Evolutionary conservation across 768 basidiomycete species (phyloP).

Genomic region (Termitomyces sp.): DNA sequence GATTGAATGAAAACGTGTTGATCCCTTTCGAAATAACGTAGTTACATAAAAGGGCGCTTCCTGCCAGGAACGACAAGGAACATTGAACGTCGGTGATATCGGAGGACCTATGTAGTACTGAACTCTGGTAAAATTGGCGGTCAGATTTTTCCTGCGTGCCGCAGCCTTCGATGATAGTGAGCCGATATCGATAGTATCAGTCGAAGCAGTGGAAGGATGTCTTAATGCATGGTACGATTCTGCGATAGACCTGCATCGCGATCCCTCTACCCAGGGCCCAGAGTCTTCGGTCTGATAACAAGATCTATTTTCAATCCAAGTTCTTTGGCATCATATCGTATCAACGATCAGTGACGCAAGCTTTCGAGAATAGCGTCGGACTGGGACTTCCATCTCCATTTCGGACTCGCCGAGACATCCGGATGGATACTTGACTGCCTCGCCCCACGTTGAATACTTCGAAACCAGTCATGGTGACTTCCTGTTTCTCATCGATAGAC

Average conservation of each 20-base stretch:
- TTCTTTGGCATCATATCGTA: slow-evolving; percentile 35
- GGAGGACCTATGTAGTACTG: background rate
- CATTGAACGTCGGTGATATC: background rate
- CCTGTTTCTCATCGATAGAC: slow-evolving; percentile 28
- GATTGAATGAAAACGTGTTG: background rate
- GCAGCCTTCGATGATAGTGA: background rate
- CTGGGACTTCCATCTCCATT: slow-evolving; percentile 53
- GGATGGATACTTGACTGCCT: background rate
- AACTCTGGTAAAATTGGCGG: background rate
- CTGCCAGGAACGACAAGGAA: background rate
- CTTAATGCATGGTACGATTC: background rate
- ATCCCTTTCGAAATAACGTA: background rate
- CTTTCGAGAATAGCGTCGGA: background rate
- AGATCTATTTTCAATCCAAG: slow-evolving; percentile 63
- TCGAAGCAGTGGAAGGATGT: background rate
- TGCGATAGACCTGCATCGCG: slow-evolving; percentile 23
- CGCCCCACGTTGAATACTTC: slow-evolving; percentile 24
- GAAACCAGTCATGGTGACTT: slow-evolving; percentile 68
- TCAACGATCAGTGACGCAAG: background rate
- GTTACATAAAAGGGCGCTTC: background rate
- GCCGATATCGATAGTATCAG: too few relatives aligned
- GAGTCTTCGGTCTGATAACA: slow-evolving; percentile 49
- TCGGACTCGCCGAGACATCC: slow-evolving; percentile 55
- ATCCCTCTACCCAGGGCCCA: slow-evolving; percentile 53
- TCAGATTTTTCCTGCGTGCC: background rate